These are phyloP conservation scores for Oldenlandia corymbosa DNA, from an alignment of 257 asterid genomes.

Conservation along the genomic window DNA sequence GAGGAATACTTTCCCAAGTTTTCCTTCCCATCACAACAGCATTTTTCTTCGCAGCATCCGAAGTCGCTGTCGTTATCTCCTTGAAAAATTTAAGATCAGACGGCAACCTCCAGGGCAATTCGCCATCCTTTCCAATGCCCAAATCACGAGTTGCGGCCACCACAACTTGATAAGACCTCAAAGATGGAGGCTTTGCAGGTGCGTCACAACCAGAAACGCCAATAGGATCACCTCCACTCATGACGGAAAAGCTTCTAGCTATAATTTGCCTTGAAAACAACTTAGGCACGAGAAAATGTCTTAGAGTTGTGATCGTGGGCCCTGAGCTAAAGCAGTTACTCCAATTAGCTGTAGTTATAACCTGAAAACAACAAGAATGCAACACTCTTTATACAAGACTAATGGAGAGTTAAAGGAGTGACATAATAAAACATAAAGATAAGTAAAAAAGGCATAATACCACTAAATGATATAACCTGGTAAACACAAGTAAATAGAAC, in stretches of 20 bases:
- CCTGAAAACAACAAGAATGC: constrained; percentile 33
- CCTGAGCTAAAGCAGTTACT: constrained; percentile 17
- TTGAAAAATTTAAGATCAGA: constrained; percentile 74
- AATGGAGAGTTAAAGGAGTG: not conserved
- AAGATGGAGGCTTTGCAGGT: constrained; percentile 16
- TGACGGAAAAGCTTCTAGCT: constrained; percentile 27
- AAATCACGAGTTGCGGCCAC: constrained; percentile 77
- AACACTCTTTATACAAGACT: constrained; percentile 12
- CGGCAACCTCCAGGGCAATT: constrained; percentile 73
- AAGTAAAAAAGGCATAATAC: too few relatives aligned
- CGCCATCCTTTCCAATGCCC: constrained; percentile 80
- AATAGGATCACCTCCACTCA: constrained; percentile 28
- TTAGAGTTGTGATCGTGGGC: too few relatives aligned
- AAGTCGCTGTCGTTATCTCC: constrained; percentile 51
- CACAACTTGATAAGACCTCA: constrained; percentile 62
- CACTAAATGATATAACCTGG: too few relatives aligned
- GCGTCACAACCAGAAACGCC: constrained; percentile 22
- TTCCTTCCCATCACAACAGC: constrained; percentile 86
- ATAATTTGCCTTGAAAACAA: constrained; percentile 17
- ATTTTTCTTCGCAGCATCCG: constrained; percentile 53
- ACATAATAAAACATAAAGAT: too few relatives aligned
- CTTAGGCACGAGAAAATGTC: constrained; percentile 13
- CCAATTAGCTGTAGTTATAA: constrained; percentile 20
- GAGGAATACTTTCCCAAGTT: constrained; percentile 83
- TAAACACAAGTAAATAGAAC: not conserved